Conservation (phyloP, 75 land plant species). For the Larix kaempferi region DNA sequence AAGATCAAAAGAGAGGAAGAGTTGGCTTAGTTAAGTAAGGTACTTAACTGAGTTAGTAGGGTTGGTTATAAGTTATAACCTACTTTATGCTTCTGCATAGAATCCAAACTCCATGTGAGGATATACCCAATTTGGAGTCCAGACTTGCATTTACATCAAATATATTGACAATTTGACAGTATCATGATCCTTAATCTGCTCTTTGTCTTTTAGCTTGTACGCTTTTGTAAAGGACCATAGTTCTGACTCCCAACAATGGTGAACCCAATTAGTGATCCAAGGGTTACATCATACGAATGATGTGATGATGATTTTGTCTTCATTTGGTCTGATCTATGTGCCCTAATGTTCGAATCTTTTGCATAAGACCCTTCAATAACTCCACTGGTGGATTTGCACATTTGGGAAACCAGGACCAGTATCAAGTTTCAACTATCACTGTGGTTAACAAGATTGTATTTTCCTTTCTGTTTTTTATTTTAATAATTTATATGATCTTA, state of each 20-base stretch:
- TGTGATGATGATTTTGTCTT: not conserved
- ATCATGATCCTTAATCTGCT: not conserved
- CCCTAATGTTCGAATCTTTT: not conserved
- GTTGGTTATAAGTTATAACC: no score
- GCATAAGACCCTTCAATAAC: not conserved
- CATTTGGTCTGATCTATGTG: not conserved
- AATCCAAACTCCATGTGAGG: not conserved
- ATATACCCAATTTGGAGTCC: not conserved
- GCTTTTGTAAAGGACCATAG: no score
- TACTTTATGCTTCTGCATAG: not conserved
- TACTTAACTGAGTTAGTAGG: no score
- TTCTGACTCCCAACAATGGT: not conserved
- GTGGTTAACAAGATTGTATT: not conserved
- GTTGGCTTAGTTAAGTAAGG: no score
- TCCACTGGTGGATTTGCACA: no score
- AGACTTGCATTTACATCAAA: not conserved
- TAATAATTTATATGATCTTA: not conserved
- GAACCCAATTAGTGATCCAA: not conserved
- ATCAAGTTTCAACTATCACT: not conserved
- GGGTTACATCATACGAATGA: not conserved
- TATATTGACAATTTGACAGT: not conserved
- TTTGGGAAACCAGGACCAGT: no score
- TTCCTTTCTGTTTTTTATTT: not conserved
- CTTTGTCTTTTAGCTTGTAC: not conserved
- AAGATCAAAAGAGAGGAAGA: no score